Percentiles rank a stretch among this genome's conserved stretches.
Evolutionary conservation across 768 basidiomycete genomes (phyloP).

Genomic region (Lentinula detonsa): DNA sequence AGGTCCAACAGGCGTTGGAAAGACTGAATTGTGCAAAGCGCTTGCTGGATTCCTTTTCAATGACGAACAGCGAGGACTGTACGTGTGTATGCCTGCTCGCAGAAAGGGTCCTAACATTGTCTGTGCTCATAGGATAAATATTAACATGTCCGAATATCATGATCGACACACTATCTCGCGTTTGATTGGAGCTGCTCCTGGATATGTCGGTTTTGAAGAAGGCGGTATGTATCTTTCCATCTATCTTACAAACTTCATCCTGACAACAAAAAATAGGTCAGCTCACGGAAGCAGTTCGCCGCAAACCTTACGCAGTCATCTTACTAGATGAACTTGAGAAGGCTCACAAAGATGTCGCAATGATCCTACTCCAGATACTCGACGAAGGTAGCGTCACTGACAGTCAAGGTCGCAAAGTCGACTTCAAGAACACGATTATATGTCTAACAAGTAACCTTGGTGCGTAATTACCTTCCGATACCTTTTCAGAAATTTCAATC

Average conservation of each 20-base stretch:
- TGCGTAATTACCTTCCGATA: conserved; percentile 10
- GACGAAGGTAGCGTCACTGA: conserved; percentile 90
- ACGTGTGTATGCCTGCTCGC: conserved; percentile 20
- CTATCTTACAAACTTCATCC: background rate
- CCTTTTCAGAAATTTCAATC: background rate
- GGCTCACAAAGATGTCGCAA: conserved; percentile 88
- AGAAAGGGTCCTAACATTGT: background rate
- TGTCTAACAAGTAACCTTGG: conserved; percentile 88
- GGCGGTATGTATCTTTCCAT: conserved; percentile 33
- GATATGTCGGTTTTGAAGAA: conserved; percentile 89
- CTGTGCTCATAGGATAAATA: conserved; percentile 55
- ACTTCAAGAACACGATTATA: conserved; percentile 95
- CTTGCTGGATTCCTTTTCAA: conserved; percentile 87
- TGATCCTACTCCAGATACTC: conserved; percentile 87
- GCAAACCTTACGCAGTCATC: conserved; percentile 85
- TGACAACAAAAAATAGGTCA: conserved; percentile 34
- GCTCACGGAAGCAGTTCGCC: conserved; percentile 86
- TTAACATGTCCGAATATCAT: conserved; percentile 97
- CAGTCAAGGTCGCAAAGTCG: conserved; percentile 87
- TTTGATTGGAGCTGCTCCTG: conserved; percentile 88
- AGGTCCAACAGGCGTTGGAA: conserved; percentile 85
- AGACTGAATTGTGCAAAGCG: conserved; percentile 89
- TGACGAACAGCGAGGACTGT: conserved; percentile 83
- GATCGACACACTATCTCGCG: conserved; percentile 90
- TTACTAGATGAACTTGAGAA: conserved; percentile 90